phyloP scores from a whole-genome alignment of 306 rosid species.

The Potentilla sterilis region DNA sequence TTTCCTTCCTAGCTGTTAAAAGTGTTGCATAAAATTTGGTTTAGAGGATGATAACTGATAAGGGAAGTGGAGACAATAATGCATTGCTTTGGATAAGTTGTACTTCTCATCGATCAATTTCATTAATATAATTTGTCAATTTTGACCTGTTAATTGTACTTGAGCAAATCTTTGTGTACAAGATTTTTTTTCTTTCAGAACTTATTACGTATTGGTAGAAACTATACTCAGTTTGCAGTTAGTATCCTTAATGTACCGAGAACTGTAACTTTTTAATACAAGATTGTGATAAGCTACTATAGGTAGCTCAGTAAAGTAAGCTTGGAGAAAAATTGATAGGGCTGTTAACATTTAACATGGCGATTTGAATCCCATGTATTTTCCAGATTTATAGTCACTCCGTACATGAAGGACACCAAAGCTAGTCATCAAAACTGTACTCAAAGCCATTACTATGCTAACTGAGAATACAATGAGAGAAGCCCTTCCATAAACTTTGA shows the following conservation, averaged over 20 bases:
- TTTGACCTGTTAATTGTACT: slow-evolving; percentile 15
- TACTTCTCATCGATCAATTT: slow-evolving; percentile 15
- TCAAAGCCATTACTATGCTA: slow-evolving; percentile 66
- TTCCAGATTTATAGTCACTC: slow-evolving; percentile 57
- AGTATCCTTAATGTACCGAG: not conserved
- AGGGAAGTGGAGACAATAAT: slow-evolving; percentile 15
- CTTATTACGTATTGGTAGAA: not conserved
- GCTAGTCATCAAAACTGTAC: slow-evolving; percentile 75
- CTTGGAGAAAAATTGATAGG: not conserved
- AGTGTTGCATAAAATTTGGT: not conserved
- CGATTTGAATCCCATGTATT: slow-evolving; percentile 73
- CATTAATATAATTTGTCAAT: slow-evolving; percentile 18
- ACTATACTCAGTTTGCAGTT: not conserved
- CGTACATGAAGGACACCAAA: slow-evolving; percentile 63
- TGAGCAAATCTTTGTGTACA: not conserved
- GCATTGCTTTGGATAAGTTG: slow-evolving; percentile 14
- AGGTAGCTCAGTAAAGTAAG: not conserved
- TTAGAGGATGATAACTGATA: slow-evolving; percentile 10
- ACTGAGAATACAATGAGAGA: slow-evolving; percentile 82
- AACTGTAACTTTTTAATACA: not conserved
- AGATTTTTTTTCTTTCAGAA: not conserved
- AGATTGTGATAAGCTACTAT: too few species aligned
- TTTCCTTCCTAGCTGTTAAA: not conserved
- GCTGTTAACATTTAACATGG: slow-evolving; percentile 46
- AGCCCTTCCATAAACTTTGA: slow-evolving; percentile 67